Evolutionary conservation across 169 alveolate species (phyloP).

Genomic region (Plasmodium berghei): DNA sequence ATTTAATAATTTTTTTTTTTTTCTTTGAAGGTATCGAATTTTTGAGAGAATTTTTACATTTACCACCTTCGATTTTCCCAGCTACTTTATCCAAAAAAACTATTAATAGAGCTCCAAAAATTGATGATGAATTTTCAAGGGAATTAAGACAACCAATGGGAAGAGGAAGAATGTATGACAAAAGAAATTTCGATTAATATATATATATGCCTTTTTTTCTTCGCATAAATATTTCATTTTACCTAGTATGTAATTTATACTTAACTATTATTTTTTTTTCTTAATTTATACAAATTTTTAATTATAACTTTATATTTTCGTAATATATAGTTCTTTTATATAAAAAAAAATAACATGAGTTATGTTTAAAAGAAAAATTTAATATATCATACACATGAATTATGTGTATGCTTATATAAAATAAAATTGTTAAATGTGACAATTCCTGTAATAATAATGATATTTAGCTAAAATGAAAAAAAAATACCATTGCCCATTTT

Average conservation of each 20-base stretch:
- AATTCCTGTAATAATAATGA: too few relatives aligned
- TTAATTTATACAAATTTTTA: too few relatives aligned
- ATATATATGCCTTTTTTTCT: neutral
- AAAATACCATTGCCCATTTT: too few relatives aligned
- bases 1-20: neutral
- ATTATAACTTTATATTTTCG: neutral
- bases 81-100: constrained; percentile 94
- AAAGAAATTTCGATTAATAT: constrained; percentile 26
- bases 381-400: too few relatives aligned
- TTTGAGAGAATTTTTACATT: constrained; percentile 90
- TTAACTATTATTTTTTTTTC: neutral
- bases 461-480: too few relatives aligned
- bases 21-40: constrained; percentile 84
- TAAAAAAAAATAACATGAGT: too few relatives aligned
- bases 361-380: too few relatives aligned
- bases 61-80: constrained; percentile 95
- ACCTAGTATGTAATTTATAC: neutral
- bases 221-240: neutral
- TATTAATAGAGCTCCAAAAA: constrained; percentile 78
- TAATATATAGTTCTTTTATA: neutral
- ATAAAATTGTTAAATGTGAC: too few relatives aligned
- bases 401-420: too few relatives aligned
- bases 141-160: constrained; percentile 75
- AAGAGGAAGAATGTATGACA: constrained; percentile 59
- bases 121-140: constrained; percentile 68